Evolutionary conservation across 164 flowering plant genomes (phyloP).

Genomic region (Protea cynaroides): DNA sequence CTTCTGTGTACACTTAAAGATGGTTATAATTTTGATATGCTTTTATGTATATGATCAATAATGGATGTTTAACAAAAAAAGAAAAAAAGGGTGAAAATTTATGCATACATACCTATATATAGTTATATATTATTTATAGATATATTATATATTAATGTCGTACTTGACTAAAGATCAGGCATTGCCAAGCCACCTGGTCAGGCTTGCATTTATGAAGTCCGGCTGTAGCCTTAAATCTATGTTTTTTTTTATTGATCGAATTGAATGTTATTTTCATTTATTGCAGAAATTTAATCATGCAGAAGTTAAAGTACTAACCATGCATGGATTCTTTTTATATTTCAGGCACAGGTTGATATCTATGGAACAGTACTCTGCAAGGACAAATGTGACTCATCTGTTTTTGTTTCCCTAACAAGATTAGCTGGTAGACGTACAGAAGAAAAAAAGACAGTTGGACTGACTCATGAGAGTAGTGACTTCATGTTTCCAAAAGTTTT

Average conservation of each 20-base stretch:
- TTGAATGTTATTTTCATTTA: neutral
- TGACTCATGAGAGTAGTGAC: constrained; percentile 50
- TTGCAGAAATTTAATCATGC: neutral
- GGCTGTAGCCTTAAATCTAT: no score
- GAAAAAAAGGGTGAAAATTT: no score
- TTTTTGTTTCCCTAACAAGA: constrained; percentile 53
- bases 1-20: no score
- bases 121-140: neutral
- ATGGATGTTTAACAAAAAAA: no score
- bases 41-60: no score
- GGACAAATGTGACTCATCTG: constrained; percentile 67
- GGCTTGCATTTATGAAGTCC: no score
- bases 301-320: neutral
- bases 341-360: constrained; percentile 73
- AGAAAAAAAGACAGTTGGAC: constrained; percentile 42
- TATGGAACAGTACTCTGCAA: constrained; percentile 79
- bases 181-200: no score
- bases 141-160: neutral
- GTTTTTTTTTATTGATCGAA: neutral
- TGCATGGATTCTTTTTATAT: constrained; percentile 15
- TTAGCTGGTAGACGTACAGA: constrained; percentile 29
- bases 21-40: no score
- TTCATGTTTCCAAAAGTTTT: constrained; percentile 65
- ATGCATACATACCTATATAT: neutral
- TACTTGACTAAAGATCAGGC: no score